phyloP scores from a whole-genome alignment of 768 basidiomycete genomes.

The Holtermannia corniformis region DNA sequence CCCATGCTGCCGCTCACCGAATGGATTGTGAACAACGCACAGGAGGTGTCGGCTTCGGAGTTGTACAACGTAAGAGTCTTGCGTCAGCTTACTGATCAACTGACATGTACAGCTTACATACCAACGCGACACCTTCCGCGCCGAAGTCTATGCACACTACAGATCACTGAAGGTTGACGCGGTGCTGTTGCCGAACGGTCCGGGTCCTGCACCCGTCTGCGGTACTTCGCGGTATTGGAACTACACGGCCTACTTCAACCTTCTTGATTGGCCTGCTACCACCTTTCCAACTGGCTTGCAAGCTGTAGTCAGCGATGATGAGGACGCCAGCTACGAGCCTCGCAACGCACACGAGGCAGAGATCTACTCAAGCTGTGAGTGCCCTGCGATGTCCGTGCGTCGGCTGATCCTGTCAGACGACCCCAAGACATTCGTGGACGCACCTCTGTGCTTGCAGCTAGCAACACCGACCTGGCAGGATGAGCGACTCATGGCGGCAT shows the following conservation, averaged over 20 bases:
- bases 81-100: neutral
- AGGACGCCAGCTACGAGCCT: neutral
- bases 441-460: neutral
- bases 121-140: constrained; percentile 12
- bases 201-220: neutral
- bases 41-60: neutral
- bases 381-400: too few species aligned
- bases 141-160: constrained; percentile 8
- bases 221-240: constrained; percentile 2
- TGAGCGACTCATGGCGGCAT: neutral
- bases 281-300: constrained; percentile 1
- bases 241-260: constrained; percentile 1
- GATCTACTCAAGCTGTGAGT: neutral
- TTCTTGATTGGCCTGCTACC: constrained; percentile 2
- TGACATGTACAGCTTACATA: constrained; percentile 9
- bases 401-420: neutral
- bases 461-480: neutral
- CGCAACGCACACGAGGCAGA: neutral
- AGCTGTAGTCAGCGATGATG: neutral
- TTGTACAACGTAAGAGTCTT: neutral
- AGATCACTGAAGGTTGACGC: constrained; percentile 3
- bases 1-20: constrained; percentile 1
- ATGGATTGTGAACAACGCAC: neutral
- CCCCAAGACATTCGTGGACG: neutral
- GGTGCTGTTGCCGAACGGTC: neutral